A percentile compares a stretch with the other conserved stretches of the same genome.
Evolutionary conservation across 2,329 filamentous ascomycete species (phyloP).

Genomic region (Fragosphaeria purpurea): DNA sequence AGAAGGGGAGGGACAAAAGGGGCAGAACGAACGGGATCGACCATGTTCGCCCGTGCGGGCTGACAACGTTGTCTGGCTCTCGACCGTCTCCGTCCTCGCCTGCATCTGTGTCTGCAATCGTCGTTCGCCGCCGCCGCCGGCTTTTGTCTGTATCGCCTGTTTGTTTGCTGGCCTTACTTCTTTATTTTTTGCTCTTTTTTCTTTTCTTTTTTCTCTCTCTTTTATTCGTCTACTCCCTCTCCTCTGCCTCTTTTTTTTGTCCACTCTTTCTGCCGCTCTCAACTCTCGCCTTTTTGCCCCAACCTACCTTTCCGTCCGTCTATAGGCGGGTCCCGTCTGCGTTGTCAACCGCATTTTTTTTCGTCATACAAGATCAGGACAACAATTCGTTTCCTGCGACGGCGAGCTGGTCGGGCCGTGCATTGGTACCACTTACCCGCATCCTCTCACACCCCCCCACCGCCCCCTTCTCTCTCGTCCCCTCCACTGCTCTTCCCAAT

Average conservation of each 20-base stretch:
- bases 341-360: neutral
- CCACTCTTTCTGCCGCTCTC: neutral
- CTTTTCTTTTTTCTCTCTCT: neutral
- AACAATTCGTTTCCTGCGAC: neutral
- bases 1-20: no score
- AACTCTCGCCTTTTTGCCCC: no score
- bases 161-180: neutral
- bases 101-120: no score
- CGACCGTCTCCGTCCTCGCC: no score
- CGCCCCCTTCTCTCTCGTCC: no score
- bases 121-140: neutral
- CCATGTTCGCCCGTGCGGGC: neutral
- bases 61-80: neutral
- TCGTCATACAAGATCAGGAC: no score
- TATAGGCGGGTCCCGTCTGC: conserved; percentile 8
- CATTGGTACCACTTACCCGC: conserved; percentile 15
- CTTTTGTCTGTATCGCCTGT: neutral
- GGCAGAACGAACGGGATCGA: neutral
- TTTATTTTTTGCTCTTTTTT: neutral
- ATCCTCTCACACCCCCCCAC: neutral
- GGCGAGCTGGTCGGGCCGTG: conserved; percentile 13
- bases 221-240: neutral
- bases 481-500: neutral
- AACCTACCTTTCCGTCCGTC: conserved; percentile 1
- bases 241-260: neutral